Base-by-base conservation (phyloP, 2,329 filamentous ascomycete species). In the Plectosphaerella plurivora region DNA sequence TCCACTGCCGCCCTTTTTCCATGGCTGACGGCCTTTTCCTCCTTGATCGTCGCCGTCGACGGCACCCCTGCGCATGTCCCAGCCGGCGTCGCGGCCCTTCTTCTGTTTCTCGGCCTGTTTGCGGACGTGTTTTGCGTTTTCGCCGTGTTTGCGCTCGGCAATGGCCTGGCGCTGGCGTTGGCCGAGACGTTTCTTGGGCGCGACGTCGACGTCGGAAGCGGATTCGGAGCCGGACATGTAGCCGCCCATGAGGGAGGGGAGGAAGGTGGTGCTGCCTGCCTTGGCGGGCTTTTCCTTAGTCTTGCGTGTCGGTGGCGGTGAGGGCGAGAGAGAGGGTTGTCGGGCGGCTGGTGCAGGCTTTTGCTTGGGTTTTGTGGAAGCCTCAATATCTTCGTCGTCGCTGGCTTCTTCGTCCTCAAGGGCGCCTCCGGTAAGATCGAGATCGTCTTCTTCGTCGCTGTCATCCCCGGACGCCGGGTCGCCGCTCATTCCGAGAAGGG, bases 61-160 rank as follows among this genome's bases (percentile, higher is more conserved):
- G 12, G 78, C 82, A 35, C 77, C 82, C 36, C 75, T 74, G 63
- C 73, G 75, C 59, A 74, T 66, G 59, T 87, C 83, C 83, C 83
- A 86, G 1, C 79, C 80, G 10, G 73, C 63, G 47, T 81, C 78
- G 37, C 75, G 63, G 11, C 61, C 46, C n/a, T 36, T 56, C 53
- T 63, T 59, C 18, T 67, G 60, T 46, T 67, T 60, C 25, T 35
- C n/a, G 35, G 47, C 36, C 51, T 65, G 61, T 44, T 67, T 66
- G 53, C 75, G 74, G 44, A 84, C 66, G 62, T 91, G 88, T 59
- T 85, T 88, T 1, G 89, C 90, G 56, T 80, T 77, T 14, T 78
- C 75, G 48, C 88, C 88, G 65, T 79, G 93, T 64, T 92, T 93
- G 72, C 89, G 86, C 72, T 93, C 89, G 75, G 84, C 88, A 53